Percentiles rank a stretch among this genome's conserved stretches.
These are phyloP conservation scores for Exophiala calicioides DNA, from an alignment of 2,329 filamentous ascomycete species.

Conservation along the genomic window DNA sequence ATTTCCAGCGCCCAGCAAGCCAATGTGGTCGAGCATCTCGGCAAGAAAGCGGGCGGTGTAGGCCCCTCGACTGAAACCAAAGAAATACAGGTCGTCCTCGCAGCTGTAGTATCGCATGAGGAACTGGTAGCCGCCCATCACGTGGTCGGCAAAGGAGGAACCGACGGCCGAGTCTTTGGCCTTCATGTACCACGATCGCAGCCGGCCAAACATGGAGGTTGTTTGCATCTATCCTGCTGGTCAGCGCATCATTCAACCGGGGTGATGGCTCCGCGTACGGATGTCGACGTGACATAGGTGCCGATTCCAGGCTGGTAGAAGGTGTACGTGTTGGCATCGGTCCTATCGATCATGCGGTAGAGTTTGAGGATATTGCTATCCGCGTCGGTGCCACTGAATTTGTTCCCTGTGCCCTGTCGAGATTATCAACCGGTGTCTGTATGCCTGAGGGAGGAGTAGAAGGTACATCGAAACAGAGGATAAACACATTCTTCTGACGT, in stretches of 20 bases:
- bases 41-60: constrained; percentile 75
- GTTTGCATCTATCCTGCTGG: constrained; percentile 22
- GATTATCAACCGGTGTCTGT: constrained; percentile 34
- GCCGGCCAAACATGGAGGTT: constrained; percentile 56
- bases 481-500: constrained; percentile 24
- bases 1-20: constrained; percentile 76
- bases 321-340: constrained; percentile 27
- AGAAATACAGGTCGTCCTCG: constrained; percentile 65
- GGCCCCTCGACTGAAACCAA: constrained; percentile 71
- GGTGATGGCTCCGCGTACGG: constrained; percentile 42
- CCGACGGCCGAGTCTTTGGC: constrained; percentile 79
- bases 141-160: constrained; percentile 77
- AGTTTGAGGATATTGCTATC: constrained; percentile 52
- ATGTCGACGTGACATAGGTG: constrained; percentile 64
- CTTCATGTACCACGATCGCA: constrained; percentile 50
- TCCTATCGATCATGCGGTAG: constrained; percentile 40
- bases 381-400: constrained; percentile 45
- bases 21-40: constrained; percentile 82
- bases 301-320: constrained; percentile 54
- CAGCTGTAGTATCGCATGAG: constrained; percentile 71
- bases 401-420: constrained; percentile 46
- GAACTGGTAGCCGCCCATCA: constrained; percentile 80
- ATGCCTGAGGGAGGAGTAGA: not conserved
- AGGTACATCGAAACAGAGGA: constrained; percentile 29
- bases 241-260: not conserved